Conservation (phyloP, 768 basidiomycete species). For the Boletus edulis region DNA sequence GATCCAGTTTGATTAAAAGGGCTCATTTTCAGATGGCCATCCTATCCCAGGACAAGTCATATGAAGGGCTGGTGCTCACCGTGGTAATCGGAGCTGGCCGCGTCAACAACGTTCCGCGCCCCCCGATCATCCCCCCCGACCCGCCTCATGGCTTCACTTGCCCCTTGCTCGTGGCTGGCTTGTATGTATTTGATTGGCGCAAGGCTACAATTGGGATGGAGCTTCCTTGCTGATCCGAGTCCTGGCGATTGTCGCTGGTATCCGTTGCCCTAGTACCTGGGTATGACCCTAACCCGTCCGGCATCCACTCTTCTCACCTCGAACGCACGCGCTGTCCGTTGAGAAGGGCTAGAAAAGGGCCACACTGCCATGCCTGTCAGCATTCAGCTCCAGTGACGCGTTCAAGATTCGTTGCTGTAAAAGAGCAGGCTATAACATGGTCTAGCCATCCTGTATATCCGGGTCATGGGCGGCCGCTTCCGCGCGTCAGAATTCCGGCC, state of each 20-base stretch:
- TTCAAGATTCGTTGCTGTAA: constrained; percentile 4
- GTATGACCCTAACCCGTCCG: constrained; percentile 12
- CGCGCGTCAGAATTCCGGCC: constrained; percentile 7
- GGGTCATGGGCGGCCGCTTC: constrained; percentile 14
- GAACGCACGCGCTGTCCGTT: not conserved
- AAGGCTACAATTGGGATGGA: constrained; percentile 7
- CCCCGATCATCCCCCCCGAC: constrained; percentile 11
- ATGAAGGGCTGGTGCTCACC: constrained; percentile 13
- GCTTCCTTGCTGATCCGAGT: constrained; percentile 28
- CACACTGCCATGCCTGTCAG: constrained; percentile 3
- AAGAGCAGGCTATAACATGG: not conserved
- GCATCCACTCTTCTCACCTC: not conserved
- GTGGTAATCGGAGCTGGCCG: constrained; percentile 23
- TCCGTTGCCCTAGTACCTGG: constrained; percentile 23
- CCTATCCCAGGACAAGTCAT: constrained; percentile 19
- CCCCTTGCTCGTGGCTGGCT: not conserved
- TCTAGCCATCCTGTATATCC: constrained; percentile 18
- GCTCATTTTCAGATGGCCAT: constrained; percentile 3
- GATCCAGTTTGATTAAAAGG: constrained; percentile 19
- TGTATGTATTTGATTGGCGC: constrained; percentile 20
- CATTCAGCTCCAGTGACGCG: not conserved
- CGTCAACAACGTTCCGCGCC: constrained; percentile 9
- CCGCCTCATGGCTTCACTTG: not conserved
- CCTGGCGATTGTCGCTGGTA: constrained; percentile 27
- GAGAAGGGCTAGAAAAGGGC: constrained; percentile 1